Conservation (phyloP, 257 asterid species). For the Nicotiana obtusifolia region DNA sequence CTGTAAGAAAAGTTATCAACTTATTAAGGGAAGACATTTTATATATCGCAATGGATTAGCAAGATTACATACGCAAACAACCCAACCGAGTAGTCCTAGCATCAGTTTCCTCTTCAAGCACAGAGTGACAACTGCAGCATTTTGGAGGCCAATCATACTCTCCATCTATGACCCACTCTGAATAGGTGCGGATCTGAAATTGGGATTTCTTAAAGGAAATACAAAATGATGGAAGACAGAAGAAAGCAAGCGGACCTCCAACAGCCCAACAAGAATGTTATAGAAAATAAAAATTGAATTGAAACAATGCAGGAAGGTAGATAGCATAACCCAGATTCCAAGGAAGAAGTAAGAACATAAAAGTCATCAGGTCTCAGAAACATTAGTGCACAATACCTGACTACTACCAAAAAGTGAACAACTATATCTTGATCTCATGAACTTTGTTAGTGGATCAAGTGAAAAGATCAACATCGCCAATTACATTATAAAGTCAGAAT, state of each 20-base stretch:
- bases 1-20: background rate
- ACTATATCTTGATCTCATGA: background rate
- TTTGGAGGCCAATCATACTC: slow-evolving; percentile 98
- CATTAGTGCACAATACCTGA: background rate
- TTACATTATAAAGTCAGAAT: background rate
- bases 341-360: background rate
- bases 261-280: background rate
- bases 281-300: background rate
- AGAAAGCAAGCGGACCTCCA: background rate
- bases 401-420: background rate
- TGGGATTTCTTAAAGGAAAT: background rate
- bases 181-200: slow-evolving; percentile 66
- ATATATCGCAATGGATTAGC: background rate
- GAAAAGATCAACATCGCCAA: background rate
- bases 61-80: slow-evolving; percentile 73
- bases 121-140: slow-evolving; percentile 76
- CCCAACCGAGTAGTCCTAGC: slow-evolving; percentile 83
- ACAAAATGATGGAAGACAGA: background rate
- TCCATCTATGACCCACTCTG: slow-evolving; percentile 98
- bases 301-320: background rate
- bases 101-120: slow-evolving; percentile 61
- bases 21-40: background rate
- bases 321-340: background rate
- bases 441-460: background rate
- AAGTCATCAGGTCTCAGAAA: background rate